phyloP scores from a whole-genome alignment of 2,329 filamentous ascomycete species.

The Huntiella abstrusa region DNA sequence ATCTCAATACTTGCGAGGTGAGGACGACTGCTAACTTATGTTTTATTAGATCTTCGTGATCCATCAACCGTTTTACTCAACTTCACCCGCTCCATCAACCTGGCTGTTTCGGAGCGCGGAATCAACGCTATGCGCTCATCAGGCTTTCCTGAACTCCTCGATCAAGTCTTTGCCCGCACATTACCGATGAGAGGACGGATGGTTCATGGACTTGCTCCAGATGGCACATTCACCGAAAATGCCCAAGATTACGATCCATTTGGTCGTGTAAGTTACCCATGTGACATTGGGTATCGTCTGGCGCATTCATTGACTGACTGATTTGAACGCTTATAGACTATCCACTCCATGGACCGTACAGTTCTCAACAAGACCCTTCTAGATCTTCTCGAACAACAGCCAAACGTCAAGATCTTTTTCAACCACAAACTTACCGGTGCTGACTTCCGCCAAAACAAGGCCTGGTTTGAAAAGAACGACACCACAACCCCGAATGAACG shows the following conservation, averaged over 20 bases:
- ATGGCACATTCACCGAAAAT: slow-evolving; percentile 52
- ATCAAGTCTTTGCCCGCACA: slow-evolving; percentile 55
- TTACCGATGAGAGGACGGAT: slow-evolving; percentile 93
- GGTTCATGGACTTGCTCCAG: slow-evolving; percentile 58
- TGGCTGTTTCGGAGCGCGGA: slow-evolving; percentile 83
- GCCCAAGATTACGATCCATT: slow-evolving; percentile 83
- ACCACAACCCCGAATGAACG: slow-evolving; percentile 16
- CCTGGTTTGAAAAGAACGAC: slow-evolving; percentile 58
- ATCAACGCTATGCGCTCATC: slow-evolving; percentile 70
- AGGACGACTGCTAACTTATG: not conserved
- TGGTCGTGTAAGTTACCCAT: slow-evolving; percentile 44
- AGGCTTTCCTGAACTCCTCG: slow-evolving; percentile 45
- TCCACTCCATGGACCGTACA: slow-evolving; percentile 70
- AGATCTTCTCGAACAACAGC: slow-evolving; percentile 62
- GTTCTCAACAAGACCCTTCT: slow-evolving; percentile 68
- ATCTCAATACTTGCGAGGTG: not conserved
- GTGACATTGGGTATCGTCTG: not conserved
- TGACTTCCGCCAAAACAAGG: slow-evolving; percentile 59
- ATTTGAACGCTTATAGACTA: slow-evolving; percentile 44
- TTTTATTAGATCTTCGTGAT: slow-evolving; percentile 60
- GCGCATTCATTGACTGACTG: not conserved
- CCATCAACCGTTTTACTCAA: slow-evolving; percentile 70
- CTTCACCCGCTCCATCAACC: slow-evolving; percentile 96
- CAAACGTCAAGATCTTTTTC: slow-evolving; percentile 85
- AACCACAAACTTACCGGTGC: slow-evolving; percentile 84